These are phyloP conservation scores for Penicillium angulare DNA, from an alignment of 495 filamentous ascomycete genomes.

Conservation along the genomic window DNA sequence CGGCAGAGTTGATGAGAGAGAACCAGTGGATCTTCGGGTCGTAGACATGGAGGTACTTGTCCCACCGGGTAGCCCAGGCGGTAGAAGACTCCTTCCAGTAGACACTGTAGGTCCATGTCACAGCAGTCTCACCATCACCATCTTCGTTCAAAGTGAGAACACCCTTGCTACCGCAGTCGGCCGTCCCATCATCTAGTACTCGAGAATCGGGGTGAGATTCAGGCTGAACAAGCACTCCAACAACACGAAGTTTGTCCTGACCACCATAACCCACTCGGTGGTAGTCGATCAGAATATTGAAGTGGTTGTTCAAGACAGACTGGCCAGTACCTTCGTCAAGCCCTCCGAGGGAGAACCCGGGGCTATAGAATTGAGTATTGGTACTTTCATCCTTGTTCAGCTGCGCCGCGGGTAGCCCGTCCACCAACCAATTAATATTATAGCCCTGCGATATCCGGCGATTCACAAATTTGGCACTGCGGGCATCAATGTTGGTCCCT, in stretches of 20 bases:
- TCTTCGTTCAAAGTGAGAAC: slow-evolving; percentile 63
- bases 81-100: slow-evolving; percentile 77
- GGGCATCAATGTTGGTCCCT: slow-evolving; percentile 60
- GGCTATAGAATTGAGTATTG: slow-evolving; percentile 73
- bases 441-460: slow-evolving; percentile 75
- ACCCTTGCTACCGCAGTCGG: slow-evolving; percentile 57
- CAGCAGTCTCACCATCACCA: slow-evolving; percentile 53
- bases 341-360: slow-evolving; percentile 82
- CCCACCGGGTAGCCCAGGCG: slow-evolving; percentile 94
- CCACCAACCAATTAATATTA: slow-evolving; percentile 92
- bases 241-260: slow-evolving; percentile 73
- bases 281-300: slow-evolving; percentile 90
- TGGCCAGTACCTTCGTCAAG: slow-evolving; percentile 54
- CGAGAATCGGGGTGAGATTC: slow-evolving; percentile 63
- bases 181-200: slow-evolving; percentile 50
- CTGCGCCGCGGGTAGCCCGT: slow-evolving; percentile 88
- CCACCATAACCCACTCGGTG: slow-evolving; percentile 63
- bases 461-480: slow-evolving; percentile 76
- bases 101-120: slow-evolving; percentile 88
- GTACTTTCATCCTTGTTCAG: slow-evolving; percentile 70
- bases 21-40: slow-evolving; percentile 99
- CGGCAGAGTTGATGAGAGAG: slow-evolving; percentile 88
- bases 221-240: slow-evolving; percentile 86
- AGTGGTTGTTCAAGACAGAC: slow-evolving; percentile 82
- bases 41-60: slow-evolving; percentile 94